Percentiles rank a stretch among this genome's conserved stretches.
phyloP scores from a whole-genome alignment of 257 asterid genomes.

The Lavandula angustifolia region DNA sequence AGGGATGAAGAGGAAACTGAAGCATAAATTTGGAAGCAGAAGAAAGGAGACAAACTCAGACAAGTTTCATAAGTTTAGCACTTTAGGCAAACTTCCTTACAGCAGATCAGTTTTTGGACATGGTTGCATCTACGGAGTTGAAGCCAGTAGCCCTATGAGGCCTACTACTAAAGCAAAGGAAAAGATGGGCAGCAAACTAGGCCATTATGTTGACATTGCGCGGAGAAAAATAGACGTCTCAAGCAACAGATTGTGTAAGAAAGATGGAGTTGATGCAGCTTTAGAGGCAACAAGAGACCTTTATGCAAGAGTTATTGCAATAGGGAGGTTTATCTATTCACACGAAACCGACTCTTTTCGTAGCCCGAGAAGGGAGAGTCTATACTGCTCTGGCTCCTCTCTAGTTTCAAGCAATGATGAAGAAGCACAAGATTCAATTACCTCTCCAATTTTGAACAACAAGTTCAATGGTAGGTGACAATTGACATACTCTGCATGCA shows the following conservation, averaged over 20 bases:
- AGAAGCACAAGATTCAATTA: conserved; percentile 5
- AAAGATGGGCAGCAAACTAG: conserved; percentile 16
- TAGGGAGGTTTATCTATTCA: conserved; percentile 36
- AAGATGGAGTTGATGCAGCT: conserved; percentile 41
- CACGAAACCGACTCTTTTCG: conserved; percentile 39
- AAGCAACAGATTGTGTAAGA: conserved; percentile 26
- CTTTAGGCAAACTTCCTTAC: conserved; percentile 6
- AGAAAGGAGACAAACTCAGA: conserved; percentile 17
- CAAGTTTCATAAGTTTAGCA: not conserved
- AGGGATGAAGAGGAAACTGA: conserved; percentile 53
- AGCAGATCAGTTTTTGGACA: conserved; percentile 20
- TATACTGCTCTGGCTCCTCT: conserved; percentile 25
- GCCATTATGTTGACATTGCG: conserved; percentile 3
- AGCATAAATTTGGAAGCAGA: conserved; percentile 44
- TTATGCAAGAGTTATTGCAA: conserved; percentile 44
- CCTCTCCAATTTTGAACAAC: conserved; percentile 26
- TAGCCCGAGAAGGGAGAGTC: conserved; percentile 40
- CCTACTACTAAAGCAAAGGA: conserved; percentile 8
- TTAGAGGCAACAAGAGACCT: conserved; percentile 56
- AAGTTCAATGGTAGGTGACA: conserved; percentile 36
- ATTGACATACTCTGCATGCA: not conserved
- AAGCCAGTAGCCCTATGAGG: conserved; percentile 13
- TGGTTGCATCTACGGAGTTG: conserved; percentile 29
- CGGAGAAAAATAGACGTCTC: conserved; percentile 45
- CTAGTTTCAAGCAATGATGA: conserved; percentile 26